phyloP scores from a whole-genome alignment of 2,329 filamentous ascomycete species.

The Fusarium guadeloupense region DNA sequence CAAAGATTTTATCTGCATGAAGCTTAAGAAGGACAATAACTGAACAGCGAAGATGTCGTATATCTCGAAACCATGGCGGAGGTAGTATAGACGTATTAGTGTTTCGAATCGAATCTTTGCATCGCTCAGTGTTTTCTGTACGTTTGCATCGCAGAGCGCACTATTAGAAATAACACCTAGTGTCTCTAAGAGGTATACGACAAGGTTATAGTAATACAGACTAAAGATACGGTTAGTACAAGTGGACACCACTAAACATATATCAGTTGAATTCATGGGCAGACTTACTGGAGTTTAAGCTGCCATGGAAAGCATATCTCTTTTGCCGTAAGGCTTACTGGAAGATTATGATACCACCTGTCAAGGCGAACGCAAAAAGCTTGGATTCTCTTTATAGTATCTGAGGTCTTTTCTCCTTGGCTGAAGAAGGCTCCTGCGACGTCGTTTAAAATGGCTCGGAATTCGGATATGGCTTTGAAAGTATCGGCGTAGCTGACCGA shows the following conservation, averaged over 20 bases:
- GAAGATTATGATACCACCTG: background rate
- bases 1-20: background rate
- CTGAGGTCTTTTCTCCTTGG: fast-evolving
- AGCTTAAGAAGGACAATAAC: background rate
- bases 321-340: background rate
- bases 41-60: background rate
- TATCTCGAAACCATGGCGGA: background rate
- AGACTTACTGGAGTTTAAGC: conserved; percentile 1
- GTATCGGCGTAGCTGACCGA: background rate
- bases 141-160: background rate
- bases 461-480: background rate
- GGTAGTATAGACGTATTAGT: background rate
- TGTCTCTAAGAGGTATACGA: background rate
- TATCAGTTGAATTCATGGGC: background rate
- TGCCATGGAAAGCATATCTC: background rate
- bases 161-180: background rate
- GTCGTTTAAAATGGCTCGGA: background rate
- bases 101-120: background rate
- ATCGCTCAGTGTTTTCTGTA: background rate
- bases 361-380: background rate
- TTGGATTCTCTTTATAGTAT: fast-evolving
- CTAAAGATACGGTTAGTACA: background rate
- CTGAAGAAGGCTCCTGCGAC: background rate
- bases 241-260: background rate
- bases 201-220: background rate